Percentiles rank a stretch among this genome's conserved stretches.
phyloP scores from a whole-genome alignment of 495 filamentous ascomycete genomes.

The Staphylotrichum tortipilum region DNA sequence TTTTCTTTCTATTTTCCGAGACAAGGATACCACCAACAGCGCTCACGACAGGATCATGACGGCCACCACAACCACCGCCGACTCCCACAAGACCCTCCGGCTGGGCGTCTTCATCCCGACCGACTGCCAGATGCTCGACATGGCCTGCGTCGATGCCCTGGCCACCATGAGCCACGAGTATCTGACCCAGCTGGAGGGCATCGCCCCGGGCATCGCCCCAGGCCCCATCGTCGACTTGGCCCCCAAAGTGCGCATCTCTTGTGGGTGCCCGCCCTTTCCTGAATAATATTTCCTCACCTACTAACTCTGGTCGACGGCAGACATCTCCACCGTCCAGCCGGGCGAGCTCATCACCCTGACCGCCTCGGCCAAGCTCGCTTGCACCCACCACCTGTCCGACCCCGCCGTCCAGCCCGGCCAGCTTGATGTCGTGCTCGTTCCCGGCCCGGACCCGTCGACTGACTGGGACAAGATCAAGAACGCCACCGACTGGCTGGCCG shows the following conservation, averaged over 20 bases:
- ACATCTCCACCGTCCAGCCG: conserved; percentile 32
- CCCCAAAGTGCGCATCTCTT: conserved; percentile 32
- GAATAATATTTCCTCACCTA: no score
- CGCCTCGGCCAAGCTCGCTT: conserved; percentile 21
- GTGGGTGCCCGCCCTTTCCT: conserved; percentile 1
- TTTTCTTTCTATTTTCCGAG: no score
- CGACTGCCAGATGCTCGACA: conserved; percentile 41
- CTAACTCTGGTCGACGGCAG: no score
- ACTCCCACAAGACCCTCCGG: conserved; percentile 15
- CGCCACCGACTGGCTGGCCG: conserved; percentile 38
- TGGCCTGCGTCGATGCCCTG: conserved; percentile 41
- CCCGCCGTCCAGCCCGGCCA: conserved; percentile 39
- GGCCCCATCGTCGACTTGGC: conserved; percentile 29
- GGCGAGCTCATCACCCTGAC: conserved; percentile 28
- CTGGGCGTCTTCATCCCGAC: conserved; percentile 41
- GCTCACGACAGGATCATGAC: no score
- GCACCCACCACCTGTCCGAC: conserved; percentile 36
- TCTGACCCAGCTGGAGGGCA: conserved; percentile 16
- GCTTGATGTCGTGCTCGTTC: conserved; percentile 45
- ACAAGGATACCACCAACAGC: no score
- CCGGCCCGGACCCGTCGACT: conserved; percentile 40
- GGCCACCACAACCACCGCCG: not conserved
- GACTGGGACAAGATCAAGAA: conserved; percentile 21
- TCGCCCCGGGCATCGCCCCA: conserved; percentile 32
- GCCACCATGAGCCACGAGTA: conserved; percentile 40